phyloP scores from a whole-genome alignment of 2,329 filamentous ascomycete species.

The Xylariaceae sp. region DNA sequence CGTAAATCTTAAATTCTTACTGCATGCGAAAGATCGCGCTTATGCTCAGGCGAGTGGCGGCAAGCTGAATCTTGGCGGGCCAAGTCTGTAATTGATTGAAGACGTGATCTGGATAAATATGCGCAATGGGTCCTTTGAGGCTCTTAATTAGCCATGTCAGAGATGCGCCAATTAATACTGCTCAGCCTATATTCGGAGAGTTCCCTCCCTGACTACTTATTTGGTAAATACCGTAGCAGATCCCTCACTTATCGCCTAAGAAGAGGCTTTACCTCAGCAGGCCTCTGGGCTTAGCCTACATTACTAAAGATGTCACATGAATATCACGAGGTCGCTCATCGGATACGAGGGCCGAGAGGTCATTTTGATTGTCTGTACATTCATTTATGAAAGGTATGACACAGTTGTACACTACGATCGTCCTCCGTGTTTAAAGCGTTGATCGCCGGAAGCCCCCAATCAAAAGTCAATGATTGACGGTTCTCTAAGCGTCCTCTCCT shows the following conservation, averaged over 20 bases:
- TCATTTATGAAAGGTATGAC: background rate
- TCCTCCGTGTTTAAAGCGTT: background rate
- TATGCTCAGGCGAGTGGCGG: constrained; percentile 18
- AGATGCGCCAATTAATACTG: constrained; percentile 27
- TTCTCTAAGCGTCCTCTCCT: no score
- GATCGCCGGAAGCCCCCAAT: background rate
- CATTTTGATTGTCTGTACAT: background rate
- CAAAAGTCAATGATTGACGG: no score
- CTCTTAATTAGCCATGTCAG: constrained; percentile 30
- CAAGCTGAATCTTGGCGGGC: constrained; percentile 20
- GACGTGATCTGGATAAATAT: constrained; percentile 39
- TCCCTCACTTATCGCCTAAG: constrained; percentile 12
- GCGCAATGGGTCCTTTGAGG: constrained; percentile 21
- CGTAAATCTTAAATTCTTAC: background rate
- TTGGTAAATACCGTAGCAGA: constrained; percentile 20
- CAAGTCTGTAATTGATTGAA: constrained; percentile 30
- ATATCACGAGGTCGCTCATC: constrained; percentile 8
- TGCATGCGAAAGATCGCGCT: constrained; percentile 13
- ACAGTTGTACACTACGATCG: background rate
- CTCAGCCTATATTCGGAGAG: constrained; percentile 39
- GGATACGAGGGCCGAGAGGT: constrained; percentile 22
- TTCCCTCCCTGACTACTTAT: constrained; percentile 25
- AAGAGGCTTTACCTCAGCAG: constrained; percentile 1
- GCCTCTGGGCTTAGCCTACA: background rate
- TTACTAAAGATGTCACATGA: constrained; percentile 4